phyloP scores from a whole-genome alignment of 305 asterid species.

The Stenogyne calaminthoides region DNA sequence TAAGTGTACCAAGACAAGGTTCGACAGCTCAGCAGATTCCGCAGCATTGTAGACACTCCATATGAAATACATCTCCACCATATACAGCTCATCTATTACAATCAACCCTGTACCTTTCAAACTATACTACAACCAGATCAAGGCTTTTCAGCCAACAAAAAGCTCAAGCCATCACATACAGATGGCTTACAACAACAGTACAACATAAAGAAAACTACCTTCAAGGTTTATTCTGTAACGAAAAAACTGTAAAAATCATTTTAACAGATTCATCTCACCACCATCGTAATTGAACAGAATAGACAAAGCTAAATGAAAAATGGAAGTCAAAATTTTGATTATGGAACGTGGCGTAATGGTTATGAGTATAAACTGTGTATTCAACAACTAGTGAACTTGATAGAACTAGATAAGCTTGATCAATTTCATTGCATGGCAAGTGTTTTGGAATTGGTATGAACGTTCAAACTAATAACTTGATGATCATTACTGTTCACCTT shows the following conservation, averaged over 20 bases:
- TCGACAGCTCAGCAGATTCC: no score
- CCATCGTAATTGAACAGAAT: neutral
- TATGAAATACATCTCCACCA: neutral
- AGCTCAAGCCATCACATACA: neutral
- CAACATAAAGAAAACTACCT: neutral
- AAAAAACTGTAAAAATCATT: neutral
- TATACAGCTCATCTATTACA: slow-evolving; percentile 31
- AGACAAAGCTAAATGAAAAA: neutral
- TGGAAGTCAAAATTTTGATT: neutral
- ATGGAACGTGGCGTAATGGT: neutral
- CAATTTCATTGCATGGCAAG: no score
- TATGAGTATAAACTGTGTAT: no score
- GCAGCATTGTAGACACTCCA: neutral
- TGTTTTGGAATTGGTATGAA: no score
- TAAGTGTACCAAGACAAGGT: neutral
- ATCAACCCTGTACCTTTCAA: slow-evolving; percentile 4
- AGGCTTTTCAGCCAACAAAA: neutral
- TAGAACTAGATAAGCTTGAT: no score
- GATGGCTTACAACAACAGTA: neutral
- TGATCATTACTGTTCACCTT: no score
- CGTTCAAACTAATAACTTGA: no score
- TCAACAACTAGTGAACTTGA: no score
- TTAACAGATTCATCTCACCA: no score
- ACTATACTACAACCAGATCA: slow-evolving; percentile 8
- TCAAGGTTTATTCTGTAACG: neutral